Percentiles rank a stretch among this genome's conserved stretches.
Evolutionary conservation across 108 stramenopile species (phyloP).

Genomic region (Pseudonitzschia pungens): DNA sequence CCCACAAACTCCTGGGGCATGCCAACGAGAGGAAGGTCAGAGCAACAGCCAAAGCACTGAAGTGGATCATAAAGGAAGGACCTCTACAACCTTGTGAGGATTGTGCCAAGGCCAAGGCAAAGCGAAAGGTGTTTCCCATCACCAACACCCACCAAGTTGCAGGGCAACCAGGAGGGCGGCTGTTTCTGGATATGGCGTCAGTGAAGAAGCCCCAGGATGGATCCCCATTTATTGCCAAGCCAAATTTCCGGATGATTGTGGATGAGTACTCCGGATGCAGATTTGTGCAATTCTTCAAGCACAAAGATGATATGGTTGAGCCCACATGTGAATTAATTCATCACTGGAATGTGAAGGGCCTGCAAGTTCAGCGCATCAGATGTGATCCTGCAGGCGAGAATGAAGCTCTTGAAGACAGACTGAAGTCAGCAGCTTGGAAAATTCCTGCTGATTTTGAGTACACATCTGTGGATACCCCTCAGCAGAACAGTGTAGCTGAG

Average conservation of each 20-base stretch:
- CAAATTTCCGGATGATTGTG: no score
- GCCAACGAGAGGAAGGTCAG: background rate
- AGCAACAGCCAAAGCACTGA: background rate
- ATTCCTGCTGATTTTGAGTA: no score
- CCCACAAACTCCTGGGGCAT: background rate
- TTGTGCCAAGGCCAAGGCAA: constrained; percentile 1
- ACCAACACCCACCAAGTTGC: background rate
- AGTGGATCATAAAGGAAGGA: background rate
- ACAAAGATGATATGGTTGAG: background rate
- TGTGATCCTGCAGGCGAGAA: no score
- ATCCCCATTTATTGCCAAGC: background rate
- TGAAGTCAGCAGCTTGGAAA: no score
- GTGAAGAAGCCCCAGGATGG: background rate
- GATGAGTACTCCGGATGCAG: background rate
- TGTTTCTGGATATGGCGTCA: background rate
- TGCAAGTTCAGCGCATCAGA: no score
- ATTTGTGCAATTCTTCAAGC: background rate
- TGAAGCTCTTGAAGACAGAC: no score
- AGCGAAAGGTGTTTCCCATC: background rate
- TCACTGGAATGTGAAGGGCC: background rate
- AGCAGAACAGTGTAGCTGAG: no score
- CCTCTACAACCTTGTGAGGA: background rate
- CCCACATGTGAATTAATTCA: constrained; percentile 1
- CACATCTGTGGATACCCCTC: no score
- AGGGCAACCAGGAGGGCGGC: background rate